phyloP scores from a whole-genome alignment of 768 basidiomycete genomes.

The Calocera cornea region DNA sequence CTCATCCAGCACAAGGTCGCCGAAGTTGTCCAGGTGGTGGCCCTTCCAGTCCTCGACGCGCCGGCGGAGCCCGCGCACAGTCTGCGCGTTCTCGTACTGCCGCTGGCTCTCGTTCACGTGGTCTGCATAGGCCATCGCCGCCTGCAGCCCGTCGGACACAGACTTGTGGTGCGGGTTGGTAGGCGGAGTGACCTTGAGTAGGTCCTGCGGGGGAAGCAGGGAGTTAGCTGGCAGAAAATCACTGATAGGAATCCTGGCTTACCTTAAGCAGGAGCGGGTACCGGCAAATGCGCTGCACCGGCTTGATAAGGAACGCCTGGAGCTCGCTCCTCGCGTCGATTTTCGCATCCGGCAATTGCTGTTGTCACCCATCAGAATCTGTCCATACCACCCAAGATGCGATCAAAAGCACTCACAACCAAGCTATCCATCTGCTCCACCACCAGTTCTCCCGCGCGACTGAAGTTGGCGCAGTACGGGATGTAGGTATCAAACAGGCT shows the following conservation, averaged over 20 bases:
- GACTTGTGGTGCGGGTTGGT: constrained; percentile 61
- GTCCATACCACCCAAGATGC: background rate
- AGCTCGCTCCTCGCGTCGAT: constrained; percentile 87
- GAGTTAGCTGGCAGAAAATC: no score
- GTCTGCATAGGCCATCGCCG: constrained; percentile 85
- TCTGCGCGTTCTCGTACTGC: constrained; percentile 78
- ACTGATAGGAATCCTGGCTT: no score
- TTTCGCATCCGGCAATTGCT: constrained; percentile 25
- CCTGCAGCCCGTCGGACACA: constrained; percentile 66
- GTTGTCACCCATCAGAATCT: no score
- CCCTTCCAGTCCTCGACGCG: constrained; percentile 99
- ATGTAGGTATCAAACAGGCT: constrained; percentile 83
- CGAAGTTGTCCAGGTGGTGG: constrained; percentile 88
- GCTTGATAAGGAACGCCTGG: constrained; percentile 94
- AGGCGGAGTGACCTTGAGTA: constrained; percentile 19
- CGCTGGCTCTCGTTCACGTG: constrained; percentile 93
- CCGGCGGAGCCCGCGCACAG: constrained; percentile 67
- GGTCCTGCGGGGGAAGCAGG: no score
- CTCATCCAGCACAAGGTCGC: constrained; percentile 86
- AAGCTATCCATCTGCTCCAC: constrained; percentile 73
- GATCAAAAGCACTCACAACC: constrained; percentile 30
- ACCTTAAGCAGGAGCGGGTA: constrained; percentile 91
- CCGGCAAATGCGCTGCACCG: constrained; percentile 96
- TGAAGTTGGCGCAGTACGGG: constrained; percentile 93
- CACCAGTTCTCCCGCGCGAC: constrained; percentile 70